phyloP scores from a whole-genome alignment of 2,329 filamentous ascomycete genomes.

The Paraphaeosphaeria sporulosa region DNA sequence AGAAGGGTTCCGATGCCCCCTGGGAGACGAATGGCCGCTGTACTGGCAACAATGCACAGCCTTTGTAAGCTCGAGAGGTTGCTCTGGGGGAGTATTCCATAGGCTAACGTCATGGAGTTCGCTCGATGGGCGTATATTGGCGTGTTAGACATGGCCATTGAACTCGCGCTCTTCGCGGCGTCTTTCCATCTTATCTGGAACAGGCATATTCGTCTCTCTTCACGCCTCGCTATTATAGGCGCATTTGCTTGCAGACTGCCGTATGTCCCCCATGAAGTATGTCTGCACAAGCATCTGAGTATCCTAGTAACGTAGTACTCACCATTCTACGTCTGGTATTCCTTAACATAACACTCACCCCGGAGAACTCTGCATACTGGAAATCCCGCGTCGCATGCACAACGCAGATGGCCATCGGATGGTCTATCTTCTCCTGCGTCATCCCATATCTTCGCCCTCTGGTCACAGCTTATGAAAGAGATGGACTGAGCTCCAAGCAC shows the following conservation, averaged over 20 bases:
- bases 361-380: slow-evolving; percentile 4
- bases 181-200: slow-evolving; percentile 19
- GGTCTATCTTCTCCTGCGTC: slow-evolving; percentile 21
- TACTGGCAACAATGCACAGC: not conserved
- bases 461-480: slow-evolving; percentile 22
- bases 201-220: slow-evolving; percentile 15
- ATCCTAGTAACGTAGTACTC: slow-evolving; percentile 9
- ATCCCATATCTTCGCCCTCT: slow-evolving; percentile 21
- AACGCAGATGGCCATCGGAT: slow-evolving; percentile 19
- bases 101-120: slow-evolving; percentile 1
- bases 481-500: not conserved
- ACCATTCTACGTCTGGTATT: slow-evolving; percentile 13
- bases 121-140: slow-evolving; percentile 22
- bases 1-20: slow-evolving; percentile 16
- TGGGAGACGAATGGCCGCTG: not conserved
- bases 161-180: slow-evolving; percentile 20
- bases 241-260: slow-evolving; percentile 22
- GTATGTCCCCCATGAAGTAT: slow-evolving; percentile 8
- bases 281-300: not conserved
- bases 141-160: slow-evolving; percentile 20
- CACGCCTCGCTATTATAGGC: slow-evolving; percentile 23
- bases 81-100: not conserved
- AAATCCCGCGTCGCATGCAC: slow-evolving; percentile 12
- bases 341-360: not conserved
- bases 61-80: slow-evolving; percentile 4